Evolutionary conservation across 768 basidiomycete genomes (phyloP).

Genomic region (Tricholoma furcatifolium): DNA sequence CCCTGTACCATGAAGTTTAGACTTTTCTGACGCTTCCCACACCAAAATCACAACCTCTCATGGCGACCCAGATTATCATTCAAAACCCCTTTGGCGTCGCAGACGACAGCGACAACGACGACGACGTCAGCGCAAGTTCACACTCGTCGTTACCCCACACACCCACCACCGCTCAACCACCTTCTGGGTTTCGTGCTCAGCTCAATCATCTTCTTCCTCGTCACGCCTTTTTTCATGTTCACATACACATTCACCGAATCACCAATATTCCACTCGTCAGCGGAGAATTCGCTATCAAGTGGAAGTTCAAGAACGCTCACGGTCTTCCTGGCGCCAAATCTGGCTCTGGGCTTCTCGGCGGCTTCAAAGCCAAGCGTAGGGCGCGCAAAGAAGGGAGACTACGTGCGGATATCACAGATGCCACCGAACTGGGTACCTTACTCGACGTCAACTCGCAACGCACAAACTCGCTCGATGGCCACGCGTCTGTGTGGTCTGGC

Average conservation of each 20-base stretch:
- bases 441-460: constrained; percentile 5
- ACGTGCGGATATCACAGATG: background rate
- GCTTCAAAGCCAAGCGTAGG: constrained; percentile 29
- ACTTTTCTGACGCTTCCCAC: background rate
- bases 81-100: constrained; percentile 16
- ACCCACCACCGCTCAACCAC: constrained; percentile 4
- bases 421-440: background rate
- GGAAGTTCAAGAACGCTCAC: constrained; percentile 67
- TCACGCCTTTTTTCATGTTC: constrained; percentile 65
- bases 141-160: constrained; percentile 9
- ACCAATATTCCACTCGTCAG: constrained; percentile 68
- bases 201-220: constrained; percentile 60
- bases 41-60: background rate
- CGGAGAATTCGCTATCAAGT: constrained; percentile 68
- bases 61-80: constrained; percentile 13
- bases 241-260: constrained; percentile 63
- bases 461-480: constrained; percentile 10
- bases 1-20: background rate
- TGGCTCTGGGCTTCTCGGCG: constrained; percentile 38
- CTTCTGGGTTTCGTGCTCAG: constrained; percentile 49
- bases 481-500: constrained; percentile 13
- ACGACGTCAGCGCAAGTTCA: constrained; percentile 9
- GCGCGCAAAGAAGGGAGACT: constrained; percentile 18
- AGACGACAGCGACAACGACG: constrained; percentile 8
- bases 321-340: constrained; percentile 31